Percentiles rank a stretch among this genome's conserved stretches.
Evolutionary conservation across 2,329 filamentous ascomycete genomes (phyloP).

Genomic region (Erysiphe neolycopersici): DNA sequence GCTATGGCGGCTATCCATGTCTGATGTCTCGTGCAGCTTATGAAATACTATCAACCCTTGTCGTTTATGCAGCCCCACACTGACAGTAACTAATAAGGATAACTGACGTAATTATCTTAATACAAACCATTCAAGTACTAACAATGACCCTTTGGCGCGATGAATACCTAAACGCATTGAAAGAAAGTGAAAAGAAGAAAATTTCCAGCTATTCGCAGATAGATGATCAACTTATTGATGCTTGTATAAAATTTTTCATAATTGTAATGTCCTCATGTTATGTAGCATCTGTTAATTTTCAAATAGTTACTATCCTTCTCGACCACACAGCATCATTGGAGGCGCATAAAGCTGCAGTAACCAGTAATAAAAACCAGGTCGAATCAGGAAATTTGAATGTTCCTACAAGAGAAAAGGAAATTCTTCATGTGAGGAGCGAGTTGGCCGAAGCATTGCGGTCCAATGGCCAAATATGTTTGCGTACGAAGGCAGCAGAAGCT

Average conservation of each 20-base stretch:
- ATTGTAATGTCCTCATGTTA: no score
- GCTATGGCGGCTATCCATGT: no score
- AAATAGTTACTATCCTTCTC: conserved; percentile 34
- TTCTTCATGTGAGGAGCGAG: conserved; percentile 34
- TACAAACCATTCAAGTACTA: neutral
- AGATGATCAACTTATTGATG: conserved; percentile 42
- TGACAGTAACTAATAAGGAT: no score
- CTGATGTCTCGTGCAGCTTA: no score
- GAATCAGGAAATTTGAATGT: conserved; percentile 4
- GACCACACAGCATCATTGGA: conserved; percentile 39
- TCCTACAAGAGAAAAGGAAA: conserved; percentile 9
- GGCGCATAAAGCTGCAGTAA: conserved; percentile 23
- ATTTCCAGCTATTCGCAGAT: conserved; percentile 29
- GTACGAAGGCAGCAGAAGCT: conserved; percentile 32
- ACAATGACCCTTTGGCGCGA: conserved; percentile 33
- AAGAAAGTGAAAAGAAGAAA: conserved; percentile 43
- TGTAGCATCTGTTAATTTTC: no score
- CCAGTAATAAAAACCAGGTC: conserved; percentile 9
- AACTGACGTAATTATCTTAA: no score
- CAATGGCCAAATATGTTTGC: conserved; percentile 37
- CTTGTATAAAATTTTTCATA: conserved; percentile 27
- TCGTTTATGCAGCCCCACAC: no score
- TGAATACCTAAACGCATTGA: conserved; percentile 53
- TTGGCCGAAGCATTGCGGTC: conserved; percentile 53
- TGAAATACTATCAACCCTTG: no score